Conservation (phyloP, 2,329 filamentous ascomycete genomes). For the Pseudogymnoascus sp. region DNA sequence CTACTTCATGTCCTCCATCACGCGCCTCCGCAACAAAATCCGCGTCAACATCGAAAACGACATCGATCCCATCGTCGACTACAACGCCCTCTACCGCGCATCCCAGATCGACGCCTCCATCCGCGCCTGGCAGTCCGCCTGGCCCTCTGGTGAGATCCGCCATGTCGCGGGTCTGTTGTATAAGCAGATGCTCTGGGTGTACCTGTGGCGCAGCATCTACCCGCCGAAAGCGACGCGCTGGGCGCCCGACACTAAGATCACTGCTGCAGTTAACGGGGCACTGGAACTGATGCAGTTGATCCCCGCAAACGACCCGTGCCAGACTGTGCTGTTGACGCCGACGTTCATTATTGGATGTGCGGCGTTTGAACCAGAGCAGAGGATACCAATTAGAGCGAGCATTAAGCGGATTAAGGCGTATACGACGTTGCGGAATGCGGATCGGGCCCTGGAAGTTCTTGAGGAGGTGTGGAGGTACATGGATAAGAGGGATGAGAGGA, state of each 20-base stretch:
- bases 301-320: slow-evolving; percentile 47
- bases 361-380: background rate
- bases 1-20: slow-evolving; percentile 69
- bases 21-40: slow-evolving; percentile 65
- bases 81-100: slow-evolving; percentile 62
- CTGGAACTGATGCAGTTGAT: slow-evolving; percentile 47
- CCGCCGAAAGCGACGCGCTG: slow-evolving; percentile 36
- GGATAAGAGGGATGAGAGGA: slow-evolving; percentile 36
- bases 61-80: slow-evolving; percentile 62
- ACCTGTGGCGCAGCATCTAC: slow-evolving; percentile 53
- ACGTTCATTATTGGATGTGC: slow-evolving; percentile 10
- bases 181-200: slow-evolving; percentile 59
- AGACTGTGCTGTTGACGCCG: slow-evolving; percentile 31
- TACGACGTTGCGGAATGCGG: slow-evolving; percentile 16
- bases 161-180: slow-evolving; percentile 47
- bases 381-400: slow-evolving; percentile 20
- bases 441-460: slow-evolving; percentile 3
- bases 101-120: slow-evolving; percentile 69
- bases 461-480: slow-evolving; percentile 10
- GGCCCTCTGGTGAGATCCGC: slow-evolving; percentile 49
- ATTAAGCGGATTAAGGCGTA: background rate
- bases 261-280: slow-evolving; percentile 47
- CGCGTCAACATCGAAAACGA: slow-evolving; percentile 55
- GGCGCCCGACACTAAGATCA: slow-evolving; percentile 40
- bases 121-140: slow-evolving; percentile 58